Evolutionary conservation across 2,329 filamentous ascomycete genomes (phyloP), one percentile per base, ranked within the genome.

Genomic region (Cercospora janseana): DNA sequence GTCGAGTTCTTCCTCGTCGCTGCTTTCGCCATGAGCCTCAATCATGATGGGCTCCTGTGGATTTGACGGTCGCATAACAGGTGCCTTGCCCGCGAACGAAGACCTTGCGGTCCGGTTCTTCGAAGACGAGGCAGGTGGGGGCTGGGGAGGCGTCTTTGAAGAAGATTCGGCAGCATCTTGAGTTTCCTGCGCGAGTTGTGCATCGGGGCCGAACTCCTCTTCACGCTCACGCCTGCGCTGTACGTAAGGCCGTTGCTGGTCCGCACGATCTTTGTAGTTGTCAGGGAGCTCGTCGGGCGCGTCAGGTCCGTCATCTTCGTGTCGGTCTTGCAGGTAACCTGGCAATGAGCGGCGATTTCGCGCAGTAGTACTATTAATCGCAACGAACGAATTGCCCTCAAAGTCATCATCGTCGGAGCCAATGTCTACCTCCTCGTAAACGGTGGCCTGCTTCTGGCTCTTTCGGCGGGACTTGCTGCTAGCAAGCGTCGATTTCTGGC

Each of bases 401-500:
- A 58, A 62, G 4, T 66, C 63, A 12, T 75, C 73, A 3, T 72
- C 69, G 18, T 75, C 72, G 1, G 71, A 73, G 21, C 71, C 73
- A 26, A 76, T 64, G 9, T 70, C 70, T 15, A 76, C 67, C 46
- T 76, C 73, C 58, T 76, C 74, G 45, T 71, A 76, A 15, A 69
- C 56, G 10, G 57, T 60, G 46, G 53, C 63, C 60, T 27, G 47
- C 26, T 52, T 40, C 20, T 46, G 43, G 21, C 49, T 57, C 38
- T 55, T 54, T 8, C 59, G 48, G 26, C 50, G 54, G 32, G 52
- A 55, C 37, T 54, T 60, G 4, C 35, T 51, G 40, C 55, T 55
- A 27, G 55, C 46, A 15, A 57, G 52, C 16, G 53, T 54, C 3
- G 51, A 31, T 6, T 49, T 45, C 37, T 59, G 52, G 13, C 53